Evolutionary conservation across 2,329 filamentous ascomycete species (phyloP).

Genomic region (Amesomyces nigricolor): DNA sequence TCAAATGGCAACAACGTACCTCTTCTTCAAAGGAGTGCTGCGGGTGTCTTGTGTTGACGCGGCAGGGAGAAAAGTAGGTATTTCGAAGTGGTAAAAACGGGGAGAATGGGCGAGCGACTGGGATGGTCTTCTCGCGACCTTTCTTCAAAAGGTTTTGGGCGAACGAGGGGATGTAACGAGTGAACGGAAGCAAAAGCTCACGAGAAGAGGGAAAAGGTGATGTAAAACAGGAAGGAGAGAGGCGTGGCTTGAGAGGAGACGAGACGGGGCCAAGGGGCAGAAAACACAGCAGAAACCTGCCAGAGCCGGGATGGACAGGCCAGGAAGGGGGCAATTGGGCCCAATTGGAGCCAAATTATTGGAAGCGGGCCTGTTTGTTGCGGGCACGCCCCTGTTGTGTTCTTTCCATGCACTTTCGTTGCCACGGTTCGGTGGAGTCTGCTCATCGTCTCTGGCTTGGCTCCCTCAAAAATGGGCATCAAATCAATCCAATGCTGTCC

Average conservation of each 20-base stretch:
- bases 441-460: too few species aligned
- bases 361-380: slow-evolving; percentile 16
- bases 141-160: background rate
- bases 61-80: background rate
- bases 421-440: too few species aligned
- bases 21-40: slow-evolving; percentile 19
- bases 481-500: too few species aligned
- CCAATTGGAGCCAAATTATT: slow-evolving; percentile 24
- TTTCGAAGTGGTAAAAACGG: background rate
- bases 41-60: slow-evolving; percentile 1
- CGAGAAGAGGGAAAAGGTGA: slow-evolving; percentile 21
- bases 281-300: slow-evolving; percentile 22
- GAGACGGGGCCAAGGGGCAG: slow-evolving; percentile 19
- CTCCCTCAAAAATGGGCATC: too few species aligned
- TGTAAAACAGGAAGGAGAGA: slow-evolving; percentile 22
- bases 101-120: slow-evolving; percentile 8
- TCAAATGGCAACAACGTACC: slow-evolving; percentile 22
- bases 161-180: slow-evolving; percentile 21
- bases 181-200: slow-evolving; percentile 25
- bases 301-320: too few species aligned
- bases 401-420: too few species aligned
- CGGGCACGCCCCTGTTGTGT: slow-evolving; percentile 20
- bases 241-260: slow-evolving; percentile 26
- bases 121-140: slow-evolving; percentile 5
- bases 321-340: slow-evolving; percentile 25